Evolutionary conservation across 805 yeast genomes (phyloP), one percentile per base, ranked within the genome.

Genomic region (Starmerella vitae): DNA sequence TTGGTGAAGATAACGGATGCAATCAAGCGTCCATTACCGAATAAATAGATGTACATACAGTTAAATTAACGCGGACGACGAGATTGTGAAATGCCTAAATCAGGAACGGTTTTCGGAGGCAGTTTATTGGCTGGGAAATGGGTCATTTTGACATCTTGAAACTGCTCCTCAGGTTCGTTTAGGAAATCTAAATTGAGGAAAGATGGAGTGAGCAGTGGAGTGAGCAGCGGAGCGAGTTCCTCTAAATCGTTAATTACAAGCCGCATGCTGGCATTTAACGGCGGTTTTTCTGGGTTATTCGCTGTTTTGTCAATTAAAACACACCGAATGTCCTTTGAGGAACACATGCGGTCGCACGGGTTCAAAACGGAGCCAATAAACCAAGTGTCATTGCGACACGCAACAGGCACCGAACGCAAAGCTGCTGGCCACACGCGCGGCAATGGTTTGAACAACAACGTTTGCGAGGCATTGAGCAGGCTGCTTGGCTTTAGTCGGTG

Each of bases 1-100:
- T 74, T 64, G 55, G 79, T 91, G 38, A 76, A 67, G 56, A 68
- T 91, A 43, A 71, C 76, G 50, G 97, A 91, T 62, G 78, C 96
- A 20, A 70, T 80, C 44, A 60, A 56, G 49, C 31, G 37, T 40
- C 53, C 55, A 14, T 44, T 49, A 8, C 54, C 52, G 13, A 13
- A 30, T 17, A 21, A 39, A n/a, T n/a, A n/a, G n/a, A n/a, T n/a
- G n/a, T n/a, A n/a, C n/a, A n/a, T n/a, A n/a, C n/a, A n/a, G n/a
- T n/a, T n/a, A n/a, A n/a, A n/a, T n/a, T n/a, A n/a, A n/a, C n/a
- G n/a, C n/a, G n/a, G n/a, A n/a, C n/a, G n/a, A n/a, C n/a, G n/a
- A n/a, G n/a, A n/a, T n/a, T n/a, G n/a, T n/a, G n/a, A n/a, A n/a
- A n/a, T n/a, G n/a, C n/a, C n/a, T n/a, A n/a, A n/a, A n/a, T n/a